Evolutionary conservation across 208 protist genomes (phyloP), one percentile per base, ranked within the genome.

Genomic region (Trypanosoma cruzi): DNA sequence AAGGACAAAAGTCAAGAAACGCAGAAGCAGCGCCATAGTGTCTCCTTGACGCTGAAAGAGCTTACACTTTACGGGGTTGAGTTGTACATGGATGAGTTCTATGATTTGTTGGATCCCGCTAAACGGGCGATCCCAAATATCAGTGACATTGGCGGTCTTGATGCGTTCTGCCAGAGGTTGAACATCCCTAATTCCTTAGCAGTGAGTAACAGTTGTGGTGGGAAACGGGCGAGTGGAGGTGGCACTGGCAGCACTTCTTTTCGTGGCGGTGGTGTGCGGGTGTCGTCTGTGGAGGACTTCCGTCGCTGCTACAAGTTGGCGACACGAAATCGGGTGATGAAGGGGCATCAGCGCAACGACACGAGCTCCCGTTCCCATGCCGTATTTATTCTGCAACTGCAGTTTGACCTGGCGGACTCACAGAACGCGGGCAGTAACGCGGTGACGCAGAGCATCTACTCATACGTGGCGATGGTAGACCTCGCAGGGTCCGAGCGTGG

Each of bases 401-500:
- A 81, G 29, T 96, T 96, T 73, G 82, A 89, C 22, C 34, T 93
- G 13, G n/a, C 44, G 20, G 56, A 70, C 48, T 31, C 34, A 8
- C 18, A 42, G 20, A 48, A 55, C 20, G 20, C 49, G 49, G 48
- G 29, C 8, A 60, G 20, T 26, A 73, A 67, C 63, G 40, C 28
- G 1, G 28, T 44, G 29, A 22, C 64, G 50, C 64, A 78, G 56
- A 74, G 68, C 31, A 62, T 90, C 46, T 76, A 78, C 52, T 96
- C 92, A 16, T 94, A 89, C 65, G 85, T 95, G 42, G 87, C 87
- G 22, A 82, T 99, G 68, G 98, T 99, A 7, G 98, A 99, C 81
- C 84, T 99, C 7, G 98, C 98, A 0, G 98, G 98, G 13, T 97
- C 93, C 31, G 98, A 99, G 86, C 90, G 98, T 32, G 76, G 20